Evolutionary conservation across 495 filamentous ascomycete genomes (phyloP).

Genomic region (Penicillium psychrofluorescens): DNA sequence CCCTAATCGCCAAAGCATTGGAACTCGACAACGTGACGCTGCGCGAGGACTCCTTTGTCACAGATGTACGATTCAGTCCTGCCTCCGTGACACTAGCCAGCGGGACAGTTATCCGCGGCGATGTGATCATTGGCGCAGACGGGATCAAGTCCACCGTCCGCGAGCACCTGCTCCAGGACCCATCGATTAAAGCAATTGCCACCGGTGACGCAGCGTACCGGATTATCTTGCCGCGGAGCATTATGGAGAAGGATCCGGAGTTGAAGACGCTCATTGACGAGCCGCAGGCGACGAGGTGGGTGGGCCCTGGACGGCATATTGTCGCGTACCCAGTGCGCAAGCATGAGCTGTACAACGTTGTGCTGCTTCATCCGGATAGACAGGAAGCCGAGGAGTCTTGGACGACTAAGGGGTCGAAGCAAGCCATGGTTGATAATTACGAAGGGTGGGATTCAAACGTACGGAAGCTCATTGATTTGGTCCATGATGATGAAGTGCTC

Average conservation of each 20-base stretch:
- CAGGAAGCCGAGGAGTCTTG: constrained; percentile 33
- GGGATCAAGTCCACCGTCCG: constrained; percentile 39
- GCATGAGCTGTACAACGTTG: constrained; percentile 37
- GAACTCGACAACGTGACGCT: constrained; percentile 29
- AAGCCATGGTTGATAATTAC: constrained; percentile 34
- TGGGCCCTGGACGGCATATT: constrained; percentile 38
- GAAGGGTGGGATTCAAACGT: constrained; percentile 29
- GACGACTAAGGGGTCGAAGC: constrained; percentile 36
- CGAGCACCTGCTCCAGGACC: constrained; percentile 19
- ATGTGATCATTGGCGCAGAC: constrained; percentile 41
- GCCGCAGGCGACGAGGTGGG: constrained; percentile 34
- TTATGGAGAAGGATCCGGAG: constrained; percentile 30
- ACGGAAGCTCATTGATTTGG: constrained; percentile 28
- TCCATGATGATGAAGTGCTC: constrained; percentile 45
- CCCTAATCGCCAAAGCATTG: constrained; percentile 28
- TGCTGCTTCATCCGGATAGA: constrained; percentile 33
- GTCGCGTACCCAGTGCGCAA: constrained; percentile 38
- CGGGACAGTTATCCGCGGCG: constrained; percentile 26
- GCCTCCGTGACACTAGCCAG: constrained; percentile 26
- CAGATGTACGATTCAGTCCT: constrained; percentile 20
- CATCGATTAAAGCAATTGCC: constrained; percentile 20
- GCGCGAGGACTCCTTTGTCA: constrained; percentile 27
- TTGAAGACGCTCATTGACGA: constrained; percentile 27
- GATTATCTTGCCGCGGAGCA: constrained; percentile 29
- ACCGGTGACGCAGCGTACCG: constrained; percentile 41